These are phyloP conservation scores for Gypsophila paniculata DNA, from an alignment of 179 eudicot genomes.

Conservation along the genomic window DNA sequence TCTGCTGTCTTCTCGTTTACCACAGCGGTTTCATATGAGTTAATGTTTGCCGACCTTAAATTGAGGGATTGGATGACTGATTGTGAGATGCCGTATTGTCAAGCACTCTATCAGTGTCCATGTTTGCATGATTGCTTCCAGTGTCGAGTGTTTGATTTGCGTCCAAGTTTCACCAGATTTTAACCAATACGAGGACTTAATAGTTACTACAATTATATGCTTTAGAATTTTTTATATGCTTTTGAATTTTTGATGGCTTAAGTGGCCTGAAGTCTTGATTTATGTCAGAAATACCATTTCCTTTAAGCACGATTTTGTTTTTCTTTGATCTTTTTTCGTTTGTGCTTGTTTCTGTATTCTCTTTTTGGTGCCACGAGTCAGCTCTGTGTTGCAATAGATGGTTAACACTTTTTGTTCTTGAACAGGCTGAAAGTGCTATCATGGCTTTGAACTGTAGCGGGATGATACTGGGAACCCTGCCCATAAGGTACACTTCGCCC, in stretches of 20 bases:
- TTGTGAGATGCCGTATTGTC: background rate
- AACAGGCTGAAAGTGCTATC: constrained; percentile 87
- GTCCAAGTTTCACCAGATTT: background rate
- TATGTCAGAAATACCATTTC: too few species aligned
- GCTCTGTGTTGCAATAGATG: too few species aligned
- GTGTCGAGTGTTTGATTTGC: background rate
- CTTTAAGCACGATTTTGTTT: too few species aligned
- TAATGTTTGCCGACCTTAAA: background rate
- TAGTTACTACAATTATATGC: too few species aligned
- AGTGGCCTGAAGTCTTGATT: too few species aligned
- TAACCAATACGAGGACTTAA: background rate
- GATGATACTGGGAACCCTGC: constrained; percentile 65
- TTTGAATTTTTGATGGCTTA: too few species aligned
- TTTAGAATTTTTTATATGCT: too few species aligned
- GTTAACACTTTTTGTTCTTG: background rate
- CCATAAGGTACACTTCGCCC: constrained; percentile 51
- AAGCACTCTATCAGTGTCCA: background rate
- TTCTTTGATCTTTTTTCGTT: too few species aligned
- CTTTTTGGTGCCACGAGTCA: too few species aligned
- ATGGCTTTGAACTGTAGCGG: constrained; percentile 86
- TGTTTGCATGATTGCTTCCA: background rate
- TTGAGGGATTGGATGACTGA: background rate
- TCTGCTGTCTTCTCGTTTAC: background rate
- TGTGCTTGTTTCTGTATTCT: too few species aligned
- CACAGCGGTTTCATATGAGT: background rate